These are phyloP conservation scores for Lactarius vividus DNA, from an alignment of 768 basidiomycete species.

Conservation along the genomic window DNA sequence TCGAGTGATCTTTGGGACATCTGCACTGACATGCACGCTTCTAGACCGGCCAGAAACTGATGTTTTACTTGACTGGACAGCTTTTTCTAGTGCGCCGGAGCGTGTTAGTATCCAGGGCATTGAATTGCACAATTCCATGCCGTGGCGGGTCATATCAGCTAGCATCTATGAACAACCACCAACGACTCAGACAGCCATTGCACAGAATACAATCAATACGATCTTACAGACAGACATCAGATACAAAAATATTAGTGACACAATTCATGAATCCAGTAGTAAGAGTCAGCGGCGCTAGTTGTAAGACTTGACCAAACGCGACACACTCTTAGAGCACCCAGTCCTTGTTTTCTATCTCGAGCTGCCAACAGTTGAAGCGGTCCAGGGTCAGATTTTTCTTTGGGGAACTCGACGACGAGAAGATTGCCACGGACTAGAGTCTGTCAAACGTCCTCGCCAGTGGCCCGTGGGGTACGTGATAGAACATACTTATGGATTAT, in stretches of 20 bases:
- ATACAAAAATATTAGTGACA: neutral
- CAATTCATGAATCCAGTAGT: neutral
- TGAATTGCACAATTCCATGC: neutral
- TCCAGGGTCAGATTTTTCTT: neutral
- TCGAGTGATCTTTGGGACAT: too few relatives aligned
- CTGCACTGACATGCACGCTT: too few relatives aligned
- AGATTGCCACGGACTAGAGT: neutral
- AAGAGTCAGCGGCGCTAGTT: neutral
- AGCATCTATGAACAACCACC: too few relatives aligned
- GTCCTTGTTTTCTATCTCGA: neutral
- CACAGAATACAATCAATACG: too few relatives aligned
- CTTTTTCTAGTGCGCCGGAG: neutral
- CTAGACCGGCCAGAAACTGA: too few relatives aligned
- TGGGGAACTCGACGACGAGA: neutral
- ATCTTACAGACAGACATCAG: neutral
- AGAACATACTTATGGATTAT: neutral
- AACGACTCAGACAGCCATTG: too few relatives aligned
- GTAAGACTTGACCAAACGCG: neutral
- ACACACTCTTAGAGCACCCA: conserved; percentile 8
- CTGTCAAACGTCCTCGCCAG: neutral
- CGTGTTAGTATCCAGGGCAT: neutral
- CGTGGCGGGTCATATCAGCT: neutral
- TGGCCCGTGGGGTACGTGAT: neutral
- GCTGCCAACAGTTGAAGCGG: neutral
- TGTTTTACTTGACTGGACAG: neutral